Evolutionary conservation across 2,329 filamentous ascomycete genomes (phyloP), one percentile per base, ranked within the genome.

Genomic region (Ophioceras dolichostomum): DNA sequence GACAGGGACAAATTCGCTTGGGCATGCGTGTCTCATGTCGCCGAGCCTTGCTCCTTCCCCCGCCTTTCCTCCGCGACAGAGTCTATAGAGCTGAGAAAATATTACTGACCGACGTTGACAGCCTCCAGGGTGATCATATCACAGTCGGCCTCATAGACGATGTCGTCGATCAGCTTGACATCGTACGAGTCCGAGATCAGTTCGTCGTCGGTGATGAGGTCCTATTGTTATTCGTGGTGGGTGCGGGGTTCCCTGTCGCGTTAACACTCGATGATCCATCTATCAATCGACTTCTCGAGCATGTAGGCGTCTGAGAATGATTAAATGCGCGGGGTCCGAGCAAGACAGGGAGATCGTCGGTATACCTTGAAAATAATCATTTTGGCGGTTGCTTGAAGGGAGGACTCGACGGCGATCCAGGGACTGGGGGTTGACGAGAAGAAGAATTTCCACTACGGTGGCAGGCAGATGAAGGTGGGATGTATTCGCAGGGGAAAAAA

Each of bases 181-280:
- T 87, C 71, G 70, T 81, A 95, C 51, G 83, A 91, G 69, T 96
- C 89, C 56, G 91, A 93, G 78, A 96, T 79, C 62, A 98, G 75
- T 81, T 98, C 91, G 68, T 95, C 89, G 49, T 69, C 84, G 64
- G 76, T 83, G 65, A 95, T 61, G 53, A 91, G 67, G 61, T 98
- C 91, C 91, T 98, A 54, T 43, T 29, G 20, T n/a, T n/a, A n/a
- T 26, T 26, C 36, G 34, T 43, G 47, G 28, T 16, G 29, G 41
- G 43, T 49, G 50, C 47, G 49, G 49, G 42, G 49, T 54, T 26
- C 49, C n/a, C n/a, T n/a, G n/a, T n/a, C n/a, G n/a, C n/a, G n/a
- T n/a, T n/a, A n/a, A n/a, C n/a, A n/a, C n/a, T n/a, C n/a, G n/a
- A n/a, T n/a, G n/a, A n/a, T n/a, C n/a, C n/a, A n/a, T n/a, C n/a